Evolutionary conservation across 139 green algal species (phyloP).

Genomic region (Micractinium sp.): DNA sequence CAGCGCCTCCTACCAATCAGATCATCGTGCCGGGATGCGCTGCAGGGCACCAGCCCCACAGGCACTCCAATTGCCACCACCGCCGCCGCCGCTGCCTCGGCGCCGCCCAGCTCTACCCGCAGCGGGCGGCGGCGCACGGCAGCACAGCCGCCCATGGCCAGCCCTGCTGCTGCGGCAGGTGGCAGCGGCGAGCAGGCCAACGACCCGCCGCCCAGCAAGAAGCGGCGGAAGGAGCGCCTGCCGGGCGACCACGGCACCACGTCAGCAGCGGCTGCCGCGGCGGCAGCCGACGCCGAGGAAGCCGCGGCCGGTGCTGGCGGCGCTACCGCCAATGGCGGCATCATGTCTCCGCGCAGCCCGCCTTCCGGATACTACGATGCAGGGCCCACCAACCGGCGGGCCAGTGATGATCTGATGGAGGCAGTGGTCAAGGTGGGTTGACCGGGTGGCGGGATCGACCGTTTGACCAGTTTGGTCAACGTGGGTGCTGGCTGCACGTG

Average conservation of each 20-base stretch:
- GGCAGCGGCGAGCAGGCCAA: not conserved
- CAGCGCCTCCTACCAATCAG: no score
- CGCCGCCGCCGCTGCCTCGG: not conserved
- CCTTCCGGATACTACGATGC: not conserved
- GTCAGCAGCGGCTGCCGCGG: not conserved
- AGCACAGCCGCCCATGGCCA: not conserved
- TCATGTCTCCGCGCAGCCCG: constrained; percentile 1
- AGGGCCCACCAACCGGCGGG: not conserved
- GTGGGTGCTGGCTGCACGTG: no score
- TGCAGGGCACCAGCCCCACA: not conserved
- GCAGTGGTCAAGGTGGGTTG: constrained; percentile 64
- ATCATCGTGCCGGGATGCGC: not conserved
- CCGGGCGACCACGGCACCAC: not conserved
- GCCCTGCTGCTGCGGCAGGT: not conserved
- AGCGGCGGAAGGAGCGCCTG: constrained; percentile 18
- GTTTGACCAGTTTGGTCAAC: no score
- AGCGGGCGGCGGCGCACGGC: not conserved
- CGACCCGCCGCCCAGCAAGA: constrained; percentile 30
- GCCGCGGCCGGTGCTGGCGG: not conserved
- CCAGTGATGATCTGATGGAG: constrained; percentile 59
- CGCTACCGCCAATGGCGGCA: not conserved
- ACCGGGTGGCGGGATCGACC: not conserved
- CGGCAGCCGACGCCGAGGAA: not conserved
- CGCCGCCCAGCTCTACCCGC: not conserved
- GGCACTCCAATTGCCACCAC: not conserved